Base-by-base conservation (phyloP, 2,329 filamentous ascomycete genomes). In the Arthroderma sp. region DNA sequence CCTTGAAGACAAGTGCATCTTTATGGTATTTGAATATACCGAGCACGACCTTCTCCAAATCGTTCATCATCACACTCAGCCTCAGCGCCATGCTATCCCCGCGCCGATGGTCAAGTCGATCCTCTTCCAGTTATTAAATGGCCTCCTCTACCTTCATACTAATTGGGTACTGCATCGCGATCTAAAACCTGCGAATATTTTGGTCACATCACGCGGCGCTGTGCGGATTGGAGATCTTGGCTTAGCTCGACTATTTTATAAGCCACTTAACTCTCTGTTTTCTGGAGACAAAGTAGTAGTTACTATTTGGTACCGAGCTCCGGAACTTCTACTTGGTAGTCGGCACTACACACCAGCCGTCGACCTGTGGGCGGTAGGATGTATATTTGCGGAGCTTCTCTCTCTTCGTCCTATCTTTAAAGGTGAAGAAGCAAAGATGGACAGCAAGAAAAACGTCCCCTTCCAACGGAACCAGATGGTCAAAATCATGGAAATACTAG, bases 401-500 rank as follows among this genome's bases (percentile, higher is more conserved):
- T 88, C 85, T 1, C 68, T 98, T 3, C 76, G 89, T 1, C 91
- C 91, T 0, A 96, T 98, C 44, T 98, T 98, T 64, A 98, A 98
- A 60, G 91, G 91, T 0, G 91, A 98, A 59, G 91, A 98, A 64
- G 91, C 91, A 10, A 98, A 98, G 67, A 95, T 96, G 83, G 91
- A 98, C 63, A 85, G 78, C 55, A 98, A 98, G 65, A 96, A 96
- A 67, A 91, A 85, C 0, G 88, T 96, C 0, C 91, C 91, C 0
- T 98, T 98, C 55, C 91, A 98, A 64, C 78, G 88, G 9, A 95
- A 95, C 57, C 91, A 98, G 67, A 96, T 98, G 89, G 86, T 91
- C 59, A 95, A 94, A 66, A 98, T 98, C 55, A 85, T 94, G 33
- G 91, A 98, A 59, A 87, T 98, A 50, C 81, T 98, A 70, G 91